Evolutionary conservation across 345 rosid genomes (phyloP).

Genomic region (Toxicodendron radicans): DNA sequence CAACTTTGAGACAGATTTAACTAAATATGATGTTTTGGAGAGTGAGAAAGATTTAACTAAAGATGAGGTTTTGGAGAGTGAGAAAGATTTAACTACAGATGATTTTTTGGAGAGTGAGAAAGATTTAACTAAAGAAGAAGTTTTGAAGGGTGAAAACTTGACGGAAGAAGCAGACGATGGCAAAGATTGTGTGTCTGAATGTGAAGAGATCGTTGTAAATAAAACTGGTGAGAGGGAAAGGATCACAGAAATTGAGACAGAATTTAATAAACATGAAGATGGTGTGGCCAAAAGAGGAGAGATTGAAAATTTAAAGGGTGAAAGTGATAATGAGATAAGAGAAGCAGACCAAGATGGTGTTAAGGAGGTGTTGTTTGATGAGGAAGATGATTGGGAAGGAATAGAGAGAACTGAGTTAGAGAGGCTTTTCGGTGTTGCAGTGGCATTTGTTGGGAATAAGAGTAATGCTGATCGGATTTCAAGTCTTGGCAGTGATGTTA

Average conservation of each 20-base stretch:
- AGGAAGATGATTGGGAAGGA: constrained; percentile 56
- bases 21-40: constrained; percentile 3
- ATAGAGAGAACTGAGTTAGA: constrained; percentile 46
- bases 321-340: not conserved
- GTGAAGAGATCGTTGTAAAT: not conserved
- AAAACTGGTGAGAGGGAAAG: not conserved
- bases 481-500: constrained; percentile 24
- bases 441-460: constrained; percentile 32
- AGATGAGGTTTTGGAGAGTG: constrained; percentile 5
- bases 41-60: constrained; percentile 10
- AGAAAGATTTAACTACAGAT: too few species aligned
- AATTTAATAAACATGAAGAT: not conserved
- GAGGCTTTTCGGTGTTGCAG: constrained; percentile 45
- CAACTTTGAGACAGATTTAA: constrained; percentile 9
- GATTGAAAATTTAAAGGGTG: constrained; percentile 16
- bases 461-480: constrained; percentile 26
- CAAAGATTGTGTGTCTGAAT: not conserved
- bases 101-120: too few species aligned
- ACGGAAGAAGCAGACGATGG: too few species aligned
- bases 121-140: too few species aligned
- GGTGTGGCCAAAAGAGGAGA: constrained; percentile 4
- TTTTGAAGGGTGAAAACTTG: too few species aligned
- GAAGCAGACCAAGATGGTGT: constrained; percentile 4
- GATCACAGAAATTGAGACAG: constrained; percentile 9
- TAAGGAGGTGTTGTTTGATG: constrained; percentile 23